phyloP scores from a whole-genome alignment of 1,284 basidiomycete species.

The Amylostereum areolatum region DNA sequence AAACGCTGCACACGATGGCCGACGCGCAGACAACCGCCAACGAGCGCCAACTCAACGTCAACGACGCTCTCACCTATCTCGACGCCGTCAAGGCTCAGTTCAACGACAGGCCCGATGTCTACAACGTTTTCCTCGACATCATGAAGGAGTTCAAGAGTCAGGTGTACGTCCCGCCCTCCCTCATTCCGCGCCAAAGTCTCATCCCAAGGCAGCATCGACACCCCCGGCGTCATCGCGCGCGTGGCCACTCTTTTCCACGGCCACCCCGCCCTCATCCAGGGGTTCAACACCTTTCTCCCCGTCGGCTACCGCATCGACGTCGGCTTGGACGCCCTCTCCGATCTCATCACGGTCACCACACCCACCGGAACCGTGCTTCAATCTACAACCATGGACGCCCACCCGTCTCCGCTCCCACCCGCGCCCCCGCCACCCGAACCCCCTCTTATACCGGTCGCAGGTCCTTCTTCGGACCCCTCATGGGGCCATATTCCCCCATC shows the following conservation, averaged over 20 bases:
- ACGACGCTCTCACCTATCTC: constrained; percentile 91
- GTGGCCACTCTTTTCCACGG: constrained; percentile 92
- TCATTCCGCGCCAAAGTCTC: constrained; percentile 6
- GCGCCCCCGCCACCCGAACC: neutral
- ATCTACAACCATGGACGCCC: neutral
- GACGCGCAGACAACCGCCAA: neutral
- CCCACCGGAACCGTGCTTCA: constrained; percentile 36
- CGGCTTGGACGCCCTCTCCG: constrained; percentile 50
- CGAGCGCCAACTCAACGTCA: constrained; percentile 63
- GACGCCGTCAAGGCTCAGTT: constrained; percentile 92
- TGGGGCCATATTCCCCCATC: neutral
- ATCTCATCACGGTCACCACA: constrained; percentile 84
- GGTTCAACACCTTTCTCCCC: constrained; percentile 97
- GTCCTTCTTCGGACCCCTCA: too few species aligned
- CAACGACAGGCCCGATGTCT: constrained; percentile 83
- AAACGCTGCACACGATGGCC: constrained; percentile 4
- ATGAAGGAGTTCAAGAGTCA: constrained; percentile 99
- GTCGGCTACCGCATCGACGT: constrained; percentile 92
- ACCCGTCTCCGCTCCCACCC: neutral
- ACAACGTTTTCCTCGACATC: constrained; percentile 93
- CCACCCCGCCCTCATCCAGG: constrained; percentile 89
- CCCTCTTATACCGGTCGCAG: neutral
- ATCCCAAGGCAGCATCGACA: constrained; percentile 83
- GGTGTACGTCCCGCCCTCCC: constrained; percentile 44
- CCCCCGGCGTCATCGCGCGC: constrained; percentile 92